Conservation (phyloP, 108 stramenopile genomes). For the Skeletonema potamos region DNA sequence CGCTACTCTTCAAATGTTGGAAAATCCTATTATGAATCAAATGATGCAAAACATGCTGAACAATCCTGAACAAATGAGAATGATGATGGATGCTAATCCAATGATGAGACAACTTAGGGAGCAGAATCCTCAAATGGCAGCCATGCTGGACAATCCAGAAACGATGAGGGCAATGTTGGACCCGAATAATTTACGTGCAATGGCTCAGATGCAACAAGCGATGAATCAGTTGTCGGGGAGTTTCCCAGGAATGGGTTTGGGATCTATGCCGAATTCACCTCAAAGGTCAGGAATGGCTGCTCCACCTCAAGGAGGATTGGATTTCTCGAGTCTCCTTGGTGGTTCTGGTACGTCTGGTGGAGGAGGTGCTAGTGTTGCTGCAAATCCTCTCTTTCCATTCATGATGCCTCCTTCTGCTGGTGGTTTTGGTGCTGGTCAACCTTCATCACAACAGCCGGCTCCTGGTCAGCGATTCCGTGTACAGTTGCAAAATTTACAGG, state of each 20-base stretch:
- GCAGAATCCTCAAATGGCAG: constrained; percentile 52
- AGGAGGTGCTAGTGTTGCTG: constrained; percentile 6
- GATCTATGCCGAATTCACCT: background rate
- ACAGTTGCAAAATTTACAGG: constrained; percentile 72
- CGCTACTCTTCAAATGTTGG: constrained; percentile 62
- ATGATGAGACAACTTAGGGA: constrained; percentile 49
- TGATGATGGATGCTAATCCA: constrained; percentile 50
- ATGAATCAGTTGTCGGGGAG: constrained; percentile 44
- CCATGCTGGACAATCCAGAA: constrained; percentile 48
- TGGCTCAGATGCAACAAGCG: constrained; percentile 74
- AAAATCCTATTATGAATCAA: constrained; percentile 78
- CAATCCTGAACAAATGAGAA: constrained; percentile 64
- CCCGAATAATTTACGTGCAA: constrained; percentile 64
- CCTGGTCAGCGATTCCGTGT: constrained; percentile 68
- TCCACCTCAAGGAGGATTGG: constrained; percentile 49
- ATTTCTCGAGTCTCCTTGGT: constrained; percentile 57
- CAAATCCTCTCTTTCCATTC: constrained; percentile 24
- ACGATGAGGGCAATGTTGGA: constrained; percentile 68
- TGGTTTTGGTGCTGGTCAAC: background rate
- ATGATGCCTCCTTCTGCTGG: constrained; percentile 13
- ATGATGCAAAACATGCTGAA: constrained; percentile 68
- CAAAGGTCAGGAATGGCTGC: background rate
- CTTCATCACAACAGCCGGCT: constrained; percentile 32
- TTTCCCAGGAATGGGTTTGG: constrained; percentile 24
- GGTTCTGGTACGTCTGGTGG: constrained; percentile 17